Conservation (phyloP, 495 filamentous ascomycete species). For the Jackrogersella multiformis region DNA sequence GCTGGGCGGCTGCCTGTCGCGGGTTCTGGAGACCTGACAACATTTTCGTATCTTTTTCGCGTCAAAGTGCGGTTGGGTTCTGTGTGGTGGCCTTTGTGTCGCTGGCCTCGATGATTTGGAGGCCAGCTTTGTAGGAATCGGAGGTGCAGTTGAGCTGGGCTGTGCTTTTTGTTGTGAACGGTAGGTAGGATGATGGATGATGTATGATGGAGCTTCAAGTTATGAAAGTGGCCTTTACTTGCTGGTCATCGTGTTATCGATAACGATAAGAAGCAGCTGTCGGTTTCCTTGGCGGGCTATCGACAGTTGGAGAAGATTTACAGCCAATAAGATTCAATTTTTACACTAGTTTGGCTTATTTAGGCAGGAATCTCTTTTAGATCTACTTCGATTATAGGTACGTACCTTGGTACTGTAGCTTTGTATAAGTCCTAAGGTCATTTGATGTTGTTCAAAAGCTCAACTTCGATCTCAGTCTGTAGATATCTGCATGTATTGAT, state of each 20-base stretch:
- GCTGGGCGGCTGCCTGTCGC: conserved; percentile 85
- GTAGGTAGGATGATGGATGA: neutral
- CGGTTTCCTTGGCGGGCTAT: neutral
- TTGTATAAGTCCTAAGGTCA: no score
- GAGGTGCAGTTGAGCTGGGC: conserved; percentile 9
- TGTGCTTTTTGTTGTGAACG: no score
- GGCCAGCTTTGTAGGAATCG: conserved; percentile 36
- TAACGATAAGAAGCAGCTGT: conserved; percentile 33
- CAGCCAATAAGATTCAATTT: conserved; percentile 11
- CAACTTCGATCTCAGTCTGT: no score
- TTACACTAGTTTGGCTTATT: conserved; percentile 19
- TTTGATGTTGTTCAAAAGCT: no score
- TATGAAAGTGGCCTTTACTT: conserved; percentile 39
- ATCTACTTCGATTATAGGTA: no score
- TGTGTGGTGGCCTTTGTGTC: conserved; percentile 1
- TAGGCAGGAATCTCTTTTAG: conserved; percentile 23
- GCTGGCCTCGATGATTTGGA: conserved; percentile 41
- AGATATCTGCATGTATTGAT: neutral
- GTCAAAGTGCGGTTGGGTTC: no score
- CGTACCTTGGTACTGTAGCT: no score
- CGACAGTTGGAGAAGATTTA: neutral
- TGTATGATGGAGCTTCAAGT: conserved; percentile 8
- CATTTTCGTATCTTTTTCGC: no score
- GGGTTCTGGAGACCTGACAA: conserved; percentile 76
- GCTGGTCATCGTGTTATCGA: conserved; percentile 22